These are phyloP conservation scores for Claviceps sp. DNA, from an alignment of 2,329 filamentous ascomycete species.

Conservation along the genomic window DNA sequence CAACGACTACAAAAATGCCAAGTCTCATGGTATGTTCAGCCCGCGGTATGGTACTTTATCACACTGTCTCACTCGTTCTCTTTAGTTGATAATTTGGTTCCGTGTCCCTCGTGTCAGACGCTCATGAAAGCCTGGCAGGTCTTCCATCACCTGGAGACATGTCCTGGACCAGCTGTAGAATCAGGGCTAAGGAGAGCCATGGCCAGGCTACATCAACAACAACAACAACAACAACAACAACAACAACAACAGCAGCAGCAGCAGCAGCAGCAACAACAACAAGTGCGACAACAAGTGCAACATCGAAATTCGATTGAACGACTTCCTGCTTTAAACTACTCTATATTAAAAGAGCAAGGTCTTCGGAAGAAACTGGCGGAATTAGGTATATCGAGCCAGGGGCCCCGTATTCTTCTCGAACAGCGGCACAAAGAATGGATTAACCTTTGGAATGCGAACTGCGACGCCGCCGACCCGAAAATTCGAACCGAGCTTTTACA, in stretches of 20 bases:
- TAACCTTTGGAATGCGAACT: slow-evolving; percentile 94
- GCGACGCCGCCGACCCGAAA: slow-evolving; percentile 65
- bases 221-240: background rate
- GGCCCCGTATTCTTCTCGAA: slow-evolving; percentile 57
- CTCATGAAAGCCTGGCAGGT: slow-evolving; percentile 72
- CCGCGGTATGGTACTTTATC: background rate
- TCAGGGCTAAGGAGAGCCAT: background rate
- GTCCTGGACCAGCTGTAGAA: slow-evolving; percentile 23
- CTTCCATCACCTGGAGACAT: slow-evolving; percentile 68
- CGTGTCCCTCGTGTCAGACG: slow-evolving; percentile 68
- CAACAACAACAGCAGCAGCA: background rate
- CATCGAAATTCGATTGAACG: slow-evolving; percentile 32
- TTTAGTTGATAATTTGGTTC: slow-evolving; percentile 59
- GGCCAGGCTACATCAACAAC: slow-evolving; percentile 12
- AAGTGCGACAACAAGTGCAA: slow-evolving; percentile 7
- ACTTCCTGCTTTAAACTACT: slow-evolving; percentile 73
- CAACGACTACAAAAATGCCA: slow-evolving; percentile 14
- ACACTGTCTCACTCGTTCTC: background rate
- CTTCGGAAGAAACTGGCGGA: slow-evolving; percentile 73
- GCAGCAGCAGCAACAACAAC: no score
- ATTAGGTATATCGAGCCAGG: slow-evolving; percentile 60
- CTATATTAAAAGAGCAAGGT: slow-evolving; percentile 64
- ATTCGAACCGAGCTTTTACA: slow-evolving; percentile 56
- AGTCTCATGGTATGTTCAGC: slow-evolving; percentile 15
- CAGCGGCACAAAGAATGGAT: slow-evolving; percentile 84